Conservation (phyloP, 495 filamentous ascomycete species). For the Penicillium fimorum region DNA sequence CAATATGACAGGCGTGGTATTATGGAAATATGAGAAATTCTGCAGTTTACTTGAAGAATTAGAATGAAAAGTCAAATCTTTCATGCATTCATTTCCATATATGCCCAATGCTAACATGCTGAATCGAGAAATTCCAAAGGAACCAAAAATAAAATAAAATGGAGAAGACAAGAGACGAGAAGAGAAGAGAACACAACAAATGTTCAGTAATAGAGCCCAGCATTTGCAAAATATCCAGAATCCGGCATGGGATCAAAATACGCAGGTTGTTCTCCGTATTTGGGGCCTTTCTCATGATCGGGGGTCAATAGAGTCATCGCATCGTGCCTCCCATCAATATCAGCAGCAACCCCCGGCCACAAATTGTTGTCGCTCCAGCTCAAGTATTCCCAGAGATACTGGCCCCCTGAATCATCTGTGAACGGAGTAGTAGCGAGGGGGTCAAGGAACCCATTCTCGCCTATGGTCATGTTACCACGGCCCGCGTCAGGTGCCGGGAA, state of each 20-base stretch:
- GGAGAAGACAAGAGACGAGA: neutral
- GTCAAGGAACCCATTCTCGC: constrained; percentile 30
- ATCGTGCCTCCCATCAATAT: constrained; percentile 31
- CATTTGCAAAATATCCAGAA: constrained; percentile 32
- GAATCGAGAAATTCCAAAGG: neutral
- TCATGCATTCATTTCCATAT: constrained; percentile 6
- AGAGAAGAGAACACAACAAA: neutral
- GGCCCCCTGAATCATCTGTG: constrained; percentile 35
- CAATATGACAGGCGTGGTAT: too few species aligned
- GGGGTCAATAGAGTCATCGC: constrained; percentile 27
- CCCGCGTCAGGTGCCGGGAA: constrained; percentile 24
- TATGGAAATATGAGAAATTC: neutral
- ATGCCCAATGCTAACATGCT: constrained; percentile 15
- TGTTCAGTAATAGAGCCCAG: constrained; percentile 23
- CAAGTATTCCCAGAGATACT: constrained; percentile 46
- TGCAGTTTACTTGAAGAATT: neutral
- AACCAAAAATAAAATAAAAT: neutral
- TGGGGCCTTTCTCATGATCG: constrained; percentile 32
- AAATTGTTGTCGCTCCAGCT: constrained; percentile 43
- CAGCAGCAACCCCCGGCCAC: constrained; percentile 32
- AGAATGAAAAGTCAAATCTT: neutral
- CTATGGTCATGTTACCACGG: constrained; percentile 19
- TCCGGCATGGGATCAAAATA: constrained; percentile 33
- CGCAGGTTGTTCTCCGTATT: constrained; percentile 24
- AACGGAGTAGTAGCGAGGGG: constrained; percentile 28